phyloP scores from a whole-genome alignment of 495 filamentous ascomycete genomes.

The Neurospora africana region DNA sequence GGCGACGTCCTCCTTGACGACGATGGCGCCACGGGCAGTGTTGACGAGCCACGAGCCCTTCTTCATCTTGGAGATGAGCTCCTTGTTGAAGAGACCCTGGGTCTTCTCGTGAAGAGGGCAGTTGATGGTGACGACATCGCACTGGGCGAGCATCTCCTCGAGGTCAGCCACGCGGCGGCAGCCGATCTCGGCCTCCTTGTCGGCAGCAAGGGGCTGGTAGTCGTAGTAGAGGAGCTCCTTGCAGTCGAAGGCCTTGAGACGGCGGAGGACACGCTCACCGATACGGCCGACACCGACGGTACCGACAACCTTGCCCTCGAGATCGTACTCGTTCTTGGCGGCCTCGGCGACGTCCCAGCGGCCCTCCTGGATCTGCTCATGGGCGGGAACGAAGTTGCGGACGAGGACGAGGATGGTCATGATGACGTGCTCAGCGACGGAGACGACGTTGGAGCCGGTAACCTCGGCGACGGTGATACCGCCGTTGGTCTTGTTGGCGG shows the following conservation, averaged over 20 bases:
- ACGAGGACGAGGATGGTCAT: constrained; percentile 97
- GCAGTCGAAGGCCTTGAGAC: constrained; percentile 95
- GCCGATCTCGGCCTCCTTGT: constrained; percentile 93
- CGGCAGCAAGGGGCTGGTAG: constrained; percentile 83
- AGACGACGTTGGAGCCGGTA: constrained; percentile 87
- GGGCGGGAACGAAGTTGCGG: constrained; percentile 95
- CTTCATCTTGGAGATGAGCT: constrained; percentile 99
- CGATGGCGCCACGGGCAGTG: constrained; percentile 96
- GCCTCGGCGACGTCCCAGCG: constrained; percentile 94
- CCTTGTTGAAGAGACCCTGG: constrained; percentile 94
- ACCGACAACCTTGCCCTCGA: constrained; percentile 95
- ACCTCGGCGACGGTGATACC: constrained; percentile 96
- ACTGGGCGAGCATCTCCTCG: constrained; percentile 92
- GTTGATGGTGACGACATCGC: constrained; percentile 98
- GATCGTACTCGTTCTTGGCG: constrained; percentile 95
- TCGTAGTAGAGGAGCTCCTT: constrained; percentile 99
- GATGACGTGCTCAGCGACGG: constrained; percentile 87
- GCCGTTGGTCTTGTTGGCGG: constrained; percentile 96
- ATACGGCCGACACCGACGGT: constrained; percentile 97
- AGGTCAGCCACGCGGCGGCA: constrained; percentile 76
- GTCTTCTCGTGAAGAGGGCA: constrained; percentile 99
- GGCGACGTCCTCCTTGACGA: constrained; percentile 98
- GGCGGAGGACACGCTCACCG: constrained; percentile 91
- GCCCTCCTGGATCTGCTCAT: constrained; percentile 80
- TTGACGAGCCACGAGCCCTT: constrained; percentile 92